phyloP scores from a whole-genome alignment of 345 rosid genomes.

The Eucalyptus camaldulensis region DNA sequence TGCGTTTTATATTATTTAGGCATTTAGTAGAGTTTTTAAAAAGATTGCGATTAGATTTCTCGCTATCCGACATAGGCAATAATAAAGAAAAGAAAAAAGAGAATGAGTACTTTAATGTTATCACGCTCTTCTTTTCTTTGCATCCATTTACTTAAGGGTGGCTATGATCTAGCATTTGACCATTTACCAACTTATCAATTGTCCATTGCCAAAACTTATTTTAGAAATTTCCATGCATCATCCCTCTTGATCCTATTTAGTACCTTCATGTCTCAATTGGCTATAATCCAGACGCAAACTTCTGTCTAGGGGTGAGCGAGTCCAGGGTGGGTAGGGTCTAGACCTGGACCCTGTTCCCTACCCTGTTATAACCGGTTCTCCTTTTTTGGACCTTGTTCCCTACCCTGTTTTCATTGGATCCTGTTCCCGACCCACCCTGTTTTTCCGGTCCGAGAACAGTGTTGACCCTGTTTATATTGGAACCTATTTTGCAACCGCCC shows the following conservation, averaged over 20 bases:
- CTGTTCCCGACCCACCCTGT: too few relatives aligned
- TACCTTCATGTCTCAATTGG: neutral
- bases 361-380: too few relatives aligned
- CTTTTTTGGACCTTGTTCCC: too few relatives aligned
- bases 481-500: too few relatives aligned
- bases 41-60: neutral
- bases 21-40: neutral
- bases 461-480: too few relatives aligned
- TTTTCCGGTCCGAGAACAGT: too few relatives aligned
- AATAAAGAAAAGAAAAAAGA: neutral
- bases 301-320: too few relatives aligned
- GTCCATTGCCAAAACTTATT: neutral
- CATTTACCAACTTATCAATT: neutral
- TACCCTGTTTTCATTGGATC: too few relatives aligned
- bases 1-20: neutral
- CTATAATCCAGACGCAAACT: neutral
- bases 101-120: neutral
- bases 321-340: too few relatives aligned
- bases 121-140: neutral
- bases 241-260: neutral
- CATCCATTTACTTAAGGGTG: neutral
- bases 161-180: neutral
- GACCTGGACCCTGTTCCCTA: too few relatives aligned
- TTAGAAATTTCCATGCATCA: neutral
- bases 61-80: neutral